Conservation (phyloP, 2,329 filamentous ascomycete species). For the Ceratocystis cacaofunesta region DNA sequence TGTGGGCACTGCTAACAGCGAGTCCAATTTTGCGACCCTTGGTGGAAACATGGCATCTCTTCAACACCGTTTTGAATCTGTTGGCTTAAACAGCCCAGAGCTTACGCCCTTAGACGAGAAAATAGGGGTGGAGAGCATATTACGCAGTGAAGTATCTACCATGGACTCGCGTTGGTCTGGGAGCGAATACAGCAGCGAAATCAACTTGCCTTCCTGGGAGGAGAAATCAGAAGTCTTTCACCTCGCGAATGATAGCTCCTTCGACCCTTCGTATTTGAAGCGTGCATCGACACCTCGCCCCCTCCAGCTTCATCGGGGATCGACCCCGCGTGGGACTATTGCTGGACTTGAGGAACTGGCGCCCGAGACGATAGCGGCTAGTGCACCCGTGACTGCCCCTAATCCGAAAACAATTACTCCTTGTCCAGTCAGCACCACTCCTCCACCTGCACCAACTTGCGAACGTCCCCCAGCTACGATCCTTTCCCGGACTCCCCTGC, state of each 20-base stretch:
- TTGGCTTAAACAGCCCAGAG: not conserved
- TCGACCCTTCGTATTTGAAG: slow-evolving; percentile 8
- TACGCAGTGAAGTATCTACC: not conserved
- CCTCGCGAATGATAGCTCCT: not conserved
- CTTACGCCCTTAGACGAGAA: not conserved
- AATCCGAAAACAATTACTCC: not conserved
- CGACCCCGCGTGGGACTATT: slow-evolving; percentile 1
- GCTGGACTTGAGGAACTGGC: not conserved
- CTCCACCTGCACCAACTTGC: slow-evolving; percentile 13
- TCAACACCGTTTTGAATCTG: not conserved
- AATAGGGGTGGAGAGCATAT: not conserved
- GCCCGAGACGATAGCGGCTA: not conserved
- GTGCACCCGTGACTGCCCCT: not conserved
- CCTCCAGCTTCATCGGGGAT: not conserved
- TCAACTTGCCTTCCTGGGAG: slow-evolving; percentile 16
- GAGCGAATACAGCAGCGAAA: slow-evolving; percentile 12
- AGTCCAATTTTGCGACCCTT: not conserved
- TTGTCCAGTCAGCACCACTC: slow-evolving; percentile 1
- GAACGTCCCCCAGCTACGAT: slow-evolving; percentile 12
- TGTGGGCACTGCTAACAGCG: not conserved
- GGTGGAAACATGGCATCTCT: slow-evolving; percentile 3
- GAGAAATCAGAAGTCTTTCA: slow-evolving; percentile 19
- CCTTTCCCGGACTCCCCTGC: slow-evolving; percentile 11
- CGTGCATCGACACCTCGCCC: slow-evolving; percentile 12
- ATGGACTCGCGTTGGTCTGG: not conserved